Evolutionary conservation across 2,329 filamentous ascomycete genomes (phyloP), one percentile per base, ranked within the genome.

Genomic region (Elsinoe perseae): DNA sequence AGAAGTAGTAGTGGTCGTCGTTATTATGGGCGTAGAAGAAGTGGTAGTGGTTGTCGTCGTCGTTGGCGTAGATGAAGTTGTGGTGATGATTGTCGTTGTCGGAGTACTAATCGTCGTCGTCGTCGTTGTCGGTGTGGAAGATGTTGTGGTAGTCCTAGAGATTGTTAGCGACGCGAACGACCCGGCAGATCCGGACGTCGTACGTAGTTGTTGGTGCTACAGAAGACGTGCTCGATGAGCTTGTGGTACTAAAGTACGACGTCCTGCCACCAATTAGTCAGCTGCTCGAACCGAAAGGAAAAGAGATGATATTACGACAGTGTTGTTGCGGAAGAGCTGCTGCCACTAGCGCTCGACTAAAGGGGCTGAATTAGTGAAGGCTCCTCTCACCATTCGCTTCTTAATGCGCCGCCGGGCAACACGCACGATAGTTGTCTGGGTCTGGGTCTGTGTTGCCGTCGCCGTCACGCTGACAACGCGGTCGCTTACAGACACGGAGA

Each of bases 321-420:
- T 7, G 40, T 46, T 18, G 38, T 46, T 8, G 38, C n/a, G 7
- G 52, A 43, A 34, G 27, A 40, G 28, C 53, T 56, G 2, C 23
- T 46, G 23, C 18, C 18, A n/a, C 25, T 46, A 16, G 38, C 38
- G n/a, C 25, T 44, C 21, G 30, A 42, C 38, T 36, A 42, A 32
- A 46, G 30, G 25, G 23, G 32, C 14, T 27, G 38, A 18, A 54
- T 54, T 38, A 56, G 53, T 46, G 25, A 44, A 36, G 48, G 48
- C 42, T 56, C 38, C n/a, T 42, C 42, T 44, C 28, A 44, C 28
- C 40, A 44, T 44, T 56, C 42, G 38, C 27, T 34, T 46, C 21
- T n/a, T n/a, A n/a, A 44, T 4, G 23, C 53, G 16, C 7, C 38
- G 27, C 25, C 27, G 38, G 34, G 38, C 32, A 8, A 36, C 28